Evolutionary conservation across 2,329 filamentous ascomycete genomes (phyloP).

Genomic region (Cryphonectria parasitica): DNA sequence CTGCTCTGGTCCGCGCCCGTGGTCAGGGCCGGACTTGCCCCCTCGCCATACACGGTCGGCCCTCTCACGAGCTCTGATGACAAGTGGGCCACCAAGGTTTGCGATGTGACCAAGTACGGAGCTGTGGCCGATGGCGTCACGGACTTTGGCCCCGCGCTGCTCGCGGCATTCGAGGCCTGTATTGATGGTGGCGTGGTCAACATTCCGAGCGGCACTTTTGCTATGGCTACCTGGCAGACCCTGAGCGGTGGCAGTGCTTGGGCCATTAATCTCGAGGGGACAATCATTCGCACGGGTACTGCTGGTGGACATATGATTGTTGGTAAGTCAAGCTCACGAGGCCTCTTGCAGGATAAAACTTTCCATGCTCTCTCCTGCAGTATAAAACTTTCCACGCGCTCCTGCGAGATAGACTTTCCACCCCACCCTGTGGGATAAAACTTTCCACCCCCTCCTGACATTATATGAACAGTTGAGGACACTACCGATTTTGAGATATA

Average conservation of each 20-base stretch:
- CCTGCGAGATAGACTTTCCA: too few relatives aligned
- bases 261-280: slow-evolving; percentile 46
- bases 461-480: slow-evolving; percentile 16
- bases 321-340: neutral
- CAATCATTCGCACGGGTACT: slow-evolving; percentile 30
- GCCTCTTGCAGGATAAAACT: neutral
- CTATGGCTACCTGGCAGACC: slow-evolving; percentile 29
- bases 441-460: neutral
- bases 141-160: slow-evolving; percentile 53
- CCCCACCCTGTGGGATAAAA: neutral
- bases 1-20: slow-evolving; percentile 25
- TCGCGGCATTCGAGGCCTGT: slow-evolving; percentile 54
- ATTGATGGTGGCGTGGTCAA: slow-evolving; percentile 46
- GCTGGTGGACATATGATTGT: slow-evolving; percentile 32
- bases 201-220: slow-evolving; percentile 31
- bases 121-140: slow-evolving; percentile 54
- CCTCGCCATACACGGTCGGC: slow-evolving; percentile 47
- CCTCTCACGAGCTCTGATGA: slow-evolving; percentile 45
- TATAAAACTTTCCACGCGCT: neutral
- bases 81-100: slow-evolving; percentile 51
- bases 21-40: slow-evolving; percentile 34
- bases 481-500: slow-evolving; percentile 51
- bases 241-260: slow-evolving; percentile 26
- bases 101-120: slow-evolving; percentile 57
- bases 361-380: too few relatives aligned